Conservation (phyloP, 2,329 filamentous ascomycete genomes). For the Paecilomyces dactylethromorphus region DNA sequence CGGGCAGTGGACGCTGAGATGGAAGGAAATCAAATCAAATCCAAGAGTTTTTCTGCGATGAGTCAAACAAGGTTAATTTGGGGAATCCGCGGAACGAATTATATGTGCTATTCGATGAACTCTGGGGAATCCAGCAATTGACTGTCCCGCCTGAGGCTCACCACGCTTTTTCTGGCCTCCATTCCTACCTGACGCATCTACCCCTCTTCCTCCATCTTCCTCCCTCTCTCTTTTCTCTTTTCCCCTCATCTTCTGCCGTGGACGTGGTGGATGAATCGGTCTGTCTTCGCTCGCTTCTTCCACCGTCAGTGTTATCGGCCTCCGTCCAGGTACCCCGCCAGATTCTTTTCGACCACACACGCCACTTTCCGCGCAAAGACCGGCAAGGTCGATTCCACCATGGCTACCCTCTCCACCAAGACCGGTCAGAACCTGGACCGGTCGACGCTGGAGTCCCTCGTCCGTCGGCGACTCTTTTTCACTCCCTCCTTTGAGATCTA, state of each 20-base stretch:
- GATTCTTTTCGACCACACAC: conserved; percentile 35
- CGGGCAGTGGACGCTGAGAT: not conserved
- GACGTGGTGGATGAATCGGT: conserved; percentile 35
- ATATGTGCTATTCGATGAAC: too few relatives aligned
- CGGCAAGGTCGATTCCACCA: conserved; percentile 33
- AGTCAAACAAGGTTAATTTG: too few relatives aligned
- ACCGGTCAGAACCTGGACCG: conserved; percentile 88
- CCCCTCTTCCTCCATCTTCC: conserved; percentile 5
- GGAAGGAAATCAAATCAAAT: too few relatives aligned
- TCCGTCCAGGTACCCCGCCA: conserved; percentile 18
- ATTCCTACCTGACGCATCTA: not conserved
- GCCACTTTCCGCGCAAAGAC: conserved; percentile 24
- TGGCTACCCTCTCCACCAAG: conserved; percentile 66
- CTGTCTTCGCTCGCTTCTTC: conserved; percentile 27
- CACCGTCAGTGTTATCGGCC: conserved; percentile 23
- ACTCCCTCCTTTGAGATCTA: conserved; percentile 96
- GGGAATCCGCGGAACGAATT: too few relatives aligned
- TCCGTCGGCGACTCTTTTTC: conserved; percentile 86
- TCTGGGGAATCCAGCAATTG: not conserved
- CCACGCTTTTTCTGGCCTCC: too few relatives aligned
- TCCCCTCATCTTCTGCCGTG: conserved; percentile 14
- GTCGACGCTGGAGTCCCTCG: conserved; percentile 70
- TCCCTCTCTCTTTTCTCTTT: conserved; percentile 10
- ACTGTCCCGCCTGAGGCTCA: not conserved
- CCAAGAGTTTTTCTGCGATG: too few relatives aligned